phyloP scores from a whole-genome alignment of 768 basidiomycete genomes.

The Exsudoporus frostii region DNA sequence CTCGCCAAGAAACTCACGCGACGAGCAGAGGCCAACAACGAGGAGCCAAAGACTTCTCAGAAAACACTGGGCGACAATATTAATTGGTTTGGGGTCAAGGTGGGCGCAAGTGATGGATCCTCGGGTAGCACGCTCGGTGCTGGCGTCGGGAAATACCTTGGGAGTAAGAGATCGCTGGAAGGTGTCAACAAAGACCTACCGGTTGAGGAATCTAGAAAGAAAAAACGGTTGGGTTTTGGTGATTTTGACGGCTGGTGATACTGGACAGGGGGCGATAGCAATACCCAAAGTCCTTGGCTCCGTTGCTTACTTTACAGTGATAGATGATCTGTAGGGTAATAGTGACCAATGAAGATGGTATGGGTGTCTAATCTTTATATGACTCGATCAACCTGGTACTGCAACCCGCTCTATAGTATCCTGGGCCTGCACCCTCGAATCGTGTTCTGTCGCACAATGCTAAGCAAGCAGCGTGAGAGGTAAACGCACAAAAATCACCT shows the following conservation, averaged over 20 bases:
- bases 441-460: slow-evolving; percentile 1
- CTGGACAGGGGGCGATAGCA: neutral
- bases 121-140: slow-evolving; percentile 28
- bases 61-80: slow-evolving; percentile 65
- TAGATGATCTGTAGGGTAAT: slow-evolving; percentile 8
- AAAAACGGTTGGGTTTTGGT: slow-evolving; percentile 86
- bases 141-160: slow-evolving; percentile 81
- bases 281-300: neutral
- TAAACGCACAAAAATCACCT: slow-evolving; percentile 27
- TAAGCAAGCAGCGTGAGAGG: slow-evolving; percentile 1
- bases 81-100: slow-evolving; percentile 89
- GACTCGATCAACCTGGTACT: slow-evolving; percentile 21
- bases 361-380: neutral
- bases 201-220: slow-evolving; percentile 65
- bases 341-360: neutral
- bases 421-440: neutral
- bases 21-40: slow-evolving; percentile 29
- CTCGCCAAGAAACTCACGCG: slow-evolving; percentile 72
- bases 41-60: slow-evolving; percentile 34
- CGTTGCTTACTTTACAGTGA: slow-evolving; percentile 11
- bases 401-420: slow-evolving; percentile 13
- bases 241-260: slow-evolving; percentile 78
- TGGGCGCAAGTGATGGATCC: slow-evolving; percentile 48
- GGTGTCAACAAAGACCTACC: slow-evolving; percentile 10
- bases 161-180: slow-evolving; percentile 45